Base-by-base conservation (phyloP, 257 asterid species). In the Solanum chiquidenum region DNA sequence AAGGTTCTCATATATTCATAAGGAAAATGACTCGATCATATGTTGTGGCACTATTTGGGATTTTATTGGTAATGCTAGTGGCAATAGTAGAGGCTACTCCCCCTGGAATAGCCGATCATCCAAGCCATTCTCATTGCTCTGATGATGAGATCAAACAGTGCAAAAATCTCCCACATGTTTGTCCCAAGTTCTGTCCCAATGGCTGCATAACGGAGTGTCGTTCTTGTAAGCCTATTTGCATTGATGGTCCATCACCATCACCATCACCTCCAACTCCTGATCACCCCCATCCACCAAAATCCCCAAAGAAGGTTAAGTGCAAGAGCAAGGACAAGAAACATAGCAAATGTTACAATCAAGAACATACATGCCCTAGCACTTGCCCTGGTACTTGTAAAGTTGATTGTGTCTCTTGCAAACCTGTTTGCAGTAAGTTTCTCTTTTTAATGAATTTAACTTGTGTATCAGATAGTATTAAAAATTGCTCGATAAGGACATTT, bases 381-480 rank as follows among this genome's bases (percentile, higher is more conserved):
- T 93, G 96, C 33, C 90, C 94, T 4, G 5, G 73, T 9, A 90
- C 92, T 5, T 93, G 96, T 64, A 86, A 90, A 85, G 89, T 93
- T 46, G 95, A 93, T 72, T 93, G 96, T 58, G 93, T 90, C 73
- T 79, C 92, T 8, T 92, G 96, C 93, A 93, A 92, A 89, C 93
- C 96, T 34, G 93, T 92, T 42, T 93, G 96, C 90, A 89, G 95
- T 93, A 92, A 89, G 95, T 86, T 21, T 6, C 49, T 55, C 86
- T 35, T 8, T 31, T 72, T 72, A 72, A 9, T 71, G 1, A 1
- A 71, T 16, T 14, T 6, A 5, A 66, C 9, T 66, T 27, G 12
- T 16, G 49, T 42, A 11, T 12, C 3, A 16, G 18, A 23, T 33
- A 18, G 16, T 62, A n/a, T n/a, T 62, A 9, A 23, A 62, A 62